Conservation (phyloP, 106 monocot genomes). For the Dendrobium huoshanense region DNA sequence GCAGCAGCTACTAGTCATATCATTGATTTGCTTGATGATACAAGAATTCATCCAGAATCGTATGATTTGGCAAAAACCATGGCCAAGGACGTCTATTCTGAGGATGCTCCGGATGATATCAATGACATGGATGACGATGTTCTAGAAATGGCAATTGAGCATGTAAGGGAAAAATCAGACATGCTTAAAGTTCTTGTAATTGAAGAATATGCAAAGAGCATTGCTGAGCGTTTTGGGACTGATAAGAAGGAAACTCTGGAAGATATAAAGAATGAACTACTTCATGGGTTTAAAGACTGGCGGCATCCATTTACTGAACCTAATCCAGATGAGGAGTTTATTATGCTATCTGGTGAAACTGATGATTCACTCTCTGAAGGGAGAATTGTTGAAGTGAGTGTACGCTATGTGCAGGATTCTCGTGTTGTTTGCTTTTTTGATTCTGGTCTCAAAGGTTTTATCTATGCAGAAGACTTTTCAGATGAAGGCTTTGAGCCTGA, state of each 20-base stretch:
- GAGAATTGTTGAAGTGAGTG: conserved; percentile 71
- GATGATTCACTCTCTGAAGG: conserved; percentile 92
- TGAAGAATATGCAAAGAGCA: conserved; percentile 53
- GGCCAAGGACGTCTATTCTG: conserved; percentile 67
- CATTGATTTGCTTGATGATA: conserved; percentile 89
- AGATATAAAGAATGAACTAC: conserved; percentile 81
- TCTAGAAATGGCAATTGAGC: conserved; percentile 84
- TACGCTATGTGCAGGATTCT: conserved; percentile 59
- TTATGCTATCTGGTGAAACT: conserved; percentile 87
- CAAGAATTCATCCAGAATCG: conserved; percentile 98
- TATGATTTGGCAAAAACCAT: conserved; percentile 79
- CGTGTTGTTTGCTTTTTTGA: conserved; percentile 69
- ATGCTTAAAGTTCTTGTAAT: conserved; percentile 49
- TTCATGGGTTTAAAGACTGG: conserved; percentile 85
- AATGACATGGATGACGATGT: conserved; percentile 87
- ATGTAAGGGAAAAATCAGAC: conserved; percentile 62
- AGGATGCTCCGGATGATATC: conserved; percentile 29
- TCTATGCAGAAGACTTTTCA: conserved; percentile 57
- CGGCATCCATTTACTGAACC: conserved; percentile 58
- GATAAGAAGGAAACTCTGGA: conserved; percentile 62
- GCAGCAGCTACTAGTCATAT: conserved; percentile 59
- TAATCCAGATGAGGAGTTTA: conserved; percentile 71
- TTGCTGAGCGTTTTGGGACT: conserved; percentile 18
- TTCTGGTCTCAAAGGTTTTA: conserved; percentile 79
- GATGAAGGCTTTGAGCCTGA: conserved; percentile 44